Percentiles rank a stretch among this genome's conserved stretches.
Conservation (phyloP, 2,329 filamentous ascomycete genomes). For the Aspergillus transmontanensis region DNA sequence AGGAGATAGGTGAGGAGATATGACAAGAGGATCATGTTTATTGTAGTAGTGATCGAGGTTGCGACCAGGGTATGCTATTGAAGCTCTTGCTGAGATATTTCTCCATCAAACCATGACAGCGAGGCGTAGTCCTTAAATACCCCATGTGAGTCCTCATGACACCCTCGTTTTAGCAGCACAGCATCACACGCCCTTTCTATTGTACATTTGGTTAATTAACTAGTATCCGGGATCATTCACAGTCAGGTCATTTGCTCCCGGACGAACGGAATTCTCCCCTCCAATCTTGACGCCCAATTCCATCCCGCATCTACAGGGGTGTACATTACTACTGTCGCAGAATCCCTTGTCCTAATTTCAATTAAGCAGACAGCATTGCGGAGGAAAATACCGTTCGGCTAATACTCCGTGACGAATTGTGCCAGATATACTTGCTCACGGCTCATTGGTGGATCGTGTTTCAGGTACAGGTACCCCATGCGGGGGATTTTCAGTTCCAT, state of each 20-base stretch:
- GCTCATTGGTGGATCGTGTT: not conserved
- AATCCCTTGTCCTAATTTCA: not conserved
- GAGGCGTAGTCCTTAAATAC: not conserved
- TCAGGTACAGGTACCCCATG: not conserved
- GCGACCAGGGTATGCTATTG: not conserved
- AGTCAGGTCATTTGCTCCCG: not conserved
- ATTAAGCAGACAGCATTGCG: not conserved
- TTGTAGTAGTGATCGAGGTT: too few species aligned
- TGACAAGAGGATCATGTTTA: not conserved
- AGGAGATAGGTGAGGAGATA: constrained; percentile 11
- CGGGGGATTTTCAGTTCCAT: not conserved
- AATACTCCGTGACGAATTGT: not conserved
- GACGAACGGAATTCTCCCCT: not conserved
- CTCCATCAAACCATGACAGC: not conserved
- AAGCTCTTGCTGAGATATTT: not conserved
- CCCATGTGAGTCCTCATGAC: not conserved
- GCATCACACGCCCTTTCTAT: not conserved
- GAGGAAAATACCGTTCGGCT: not conserved
- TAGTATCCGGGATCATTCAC: not conserved
- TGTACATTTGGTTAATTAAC: not conserved
- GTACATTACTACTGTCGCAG: not conserved
- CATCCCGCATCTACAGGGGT: constrained; percentile 5
- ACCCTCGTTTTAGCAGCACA: not conserved
- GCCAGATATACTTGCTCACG: not conserved
- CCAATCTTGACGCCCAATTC: not conserved